Evolutionary conservation across 805 yeast species (phyloP), one percentile per base, ranked within the genome.

Genomic region (Yarrowia sp.): DNA sequence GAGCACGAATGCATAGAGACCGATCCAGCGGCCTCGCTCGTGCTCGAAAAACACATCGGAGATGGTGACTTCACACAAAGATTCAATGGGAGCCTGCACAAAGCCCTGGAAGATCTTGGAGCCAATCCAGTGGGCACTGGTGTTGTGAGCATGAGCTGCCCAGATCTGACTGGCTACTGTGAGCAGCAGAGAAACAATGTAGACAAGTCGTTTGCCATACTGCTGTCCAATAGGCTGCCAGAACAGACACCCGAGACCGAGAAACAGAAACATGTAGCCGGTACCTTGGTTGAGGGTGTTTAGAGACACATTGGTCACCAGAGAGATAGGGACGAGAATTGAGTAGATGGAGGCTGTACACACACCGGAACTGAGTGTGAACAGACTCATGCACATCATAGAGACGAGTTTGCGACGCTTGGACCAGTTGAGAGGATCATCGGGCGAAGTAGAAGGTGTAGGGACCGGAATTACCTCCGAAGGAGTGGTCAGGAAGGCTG

Each of bases 41-140:
- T 90, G 96, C 68, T 85, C 88, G 75, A 81, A 90, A 72, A 84
- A 90, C 72, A 89, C 82, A 72, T 90, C 96, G 3, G 91, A 78
- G 22, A 83, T 69, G 81, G 80, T 51, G 84, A 86, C 70, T 83
- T 81, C 77, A 81, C 92, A 67, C 73, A 91, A 85, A 3, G 90
- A 84, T 73, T 89, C 96, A 44, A 88, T 81, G n/a, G 88, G 86
- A n/a, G 93, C 93, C 17, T 86, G 89, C 71, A 88, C 86, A 51
- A 87, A 72, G 70, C 81, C 81, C 48, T 77, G 77, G 31, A 80
- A 66, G 44, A 79, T 73, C 65, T 78, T 75, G 39, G 76, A 72
- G 8, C 77, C 80, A 48, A 76, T 74, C 79, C 79, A 77, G 51
- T 75, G 75, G 42, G 76, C 76, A 18, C 41, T 33, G 55, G 75